Base-by-base conservation (phyloP, 1,284 basidiomycete genomes). In the Leccinum subrobustum region DNA sequence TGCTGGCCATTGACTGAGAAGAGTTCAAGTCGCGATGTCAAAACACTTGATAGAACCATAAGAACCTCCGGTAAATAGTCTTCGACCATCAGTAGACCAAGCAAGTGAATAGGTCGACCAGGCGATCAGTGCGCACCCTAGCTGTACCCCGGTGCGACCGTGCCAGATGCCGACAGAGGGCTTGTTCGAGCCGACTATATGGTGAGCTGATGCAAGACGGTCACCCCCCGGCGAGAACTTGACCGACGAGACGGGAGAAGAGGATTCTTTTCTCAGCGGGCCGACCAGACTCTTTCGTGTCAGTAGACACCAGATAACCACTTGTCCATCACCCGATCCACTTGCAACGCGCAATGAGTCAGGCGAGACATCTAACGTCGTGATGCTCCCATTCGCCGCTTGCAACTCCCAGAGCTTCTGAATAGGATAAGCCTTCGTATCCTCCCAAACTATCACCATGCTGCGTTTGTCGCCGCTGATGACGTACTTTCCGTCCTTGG, bases 261-360 rank as follows among this genome's bases (percentile, higher is more conserved):
- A 31, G 18, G 35, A 12, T 9, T 39, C 12, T 9, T 57, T 25
- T 14, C 9, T 29, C 5, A 51, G 14, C 8, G 57, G 29, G 50
- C 37, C 47, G 2, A 20, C 12, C 12, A 42, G 25, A 25, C 20
- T 20, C 31, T 56, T 29, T 18, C 29, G 8, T 6, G 2, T n/a
- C 47, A 54, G 29, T 5, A 57, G 12, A 18, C 16, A 23, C 62
- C 57, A 74, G 73, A 51, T 68, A 75, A n/a, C 20, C 6, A 64
- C 39, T 11, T 51, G 6, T 25, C 63, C 63, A n/a, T 62, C 52
- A 6, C 39, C 48, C 6, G 55, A 64, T 6, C 54, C 57, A 18
- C 37, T 50, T 6, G 42, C 63, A 23, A 59, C n/a, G 27, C 60
- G 31, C 27, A n/a, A 31, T 2, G 63, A 64, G 27, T 62, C 63